These are phyloP conservation scores for Aureobasidium sp. DNA, from an alignment of 2,329 filamentous ascomycete species.

Conservation along the genomic window DNA sequence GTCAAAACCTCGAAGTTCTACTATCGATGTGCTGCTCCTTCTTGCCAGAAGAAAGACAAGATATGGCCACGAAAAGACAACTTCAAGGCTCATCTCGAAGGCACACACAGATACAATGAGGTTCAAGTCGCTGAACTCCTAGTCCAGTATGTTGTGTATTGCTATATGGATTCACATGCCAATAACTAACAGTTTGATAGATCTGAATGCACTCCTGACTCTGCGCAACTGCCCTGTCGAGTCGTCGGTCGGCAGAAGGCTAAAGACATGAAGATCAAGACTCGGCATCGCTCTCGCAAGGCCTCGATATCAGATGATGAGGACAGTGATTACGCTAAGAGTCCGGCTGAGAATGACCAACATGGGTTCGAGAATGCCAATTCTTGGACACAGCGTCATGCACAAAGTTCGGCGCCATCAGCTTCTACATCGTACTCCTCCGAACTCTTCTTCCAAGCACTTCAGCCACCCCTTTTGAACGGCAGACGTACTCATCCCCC, in stretches of 20 bases:
- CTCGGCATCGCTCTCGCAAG: not conserved
- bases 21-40: slow-evolving; percentile 9
- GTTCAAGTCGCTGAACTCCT: not conserved
- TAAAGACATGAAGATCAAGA: not conserved
- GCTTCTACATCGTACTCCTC: not conserved
- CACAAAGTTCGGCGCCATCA: not conserved
- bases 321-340: not conserved
- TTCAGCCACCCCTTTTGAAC: not conserved
- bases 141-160: not conserved
- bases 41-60: slow-evolving; percentile 13
- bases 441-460: not conserved
- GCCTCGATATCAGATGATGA: not conserved
- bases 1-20: slow-evolving; percentile 12
- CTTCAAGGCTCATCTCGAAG: slow-evolving; percentile 15
- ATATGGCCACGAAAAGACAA: slow-evolving; percentile 13
- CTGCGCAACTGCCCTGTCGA: not conserved
- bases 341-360: not conserved
- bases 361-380: not conserved
- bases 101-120: slow-evolving; percentile 7
- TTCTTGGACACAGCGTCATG: not conserved
- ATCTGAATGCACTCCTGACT: not conserved
- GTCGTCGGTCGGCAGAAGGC: not conserved
- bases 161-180: not conserved
- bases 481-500: not conserved
- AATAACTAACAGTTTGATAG: not conserved